These are phyloP conservation scores for Ceriops decandra DNA, from an alignment of 345 rosid species.

Conservation along the genomic window DNA sequence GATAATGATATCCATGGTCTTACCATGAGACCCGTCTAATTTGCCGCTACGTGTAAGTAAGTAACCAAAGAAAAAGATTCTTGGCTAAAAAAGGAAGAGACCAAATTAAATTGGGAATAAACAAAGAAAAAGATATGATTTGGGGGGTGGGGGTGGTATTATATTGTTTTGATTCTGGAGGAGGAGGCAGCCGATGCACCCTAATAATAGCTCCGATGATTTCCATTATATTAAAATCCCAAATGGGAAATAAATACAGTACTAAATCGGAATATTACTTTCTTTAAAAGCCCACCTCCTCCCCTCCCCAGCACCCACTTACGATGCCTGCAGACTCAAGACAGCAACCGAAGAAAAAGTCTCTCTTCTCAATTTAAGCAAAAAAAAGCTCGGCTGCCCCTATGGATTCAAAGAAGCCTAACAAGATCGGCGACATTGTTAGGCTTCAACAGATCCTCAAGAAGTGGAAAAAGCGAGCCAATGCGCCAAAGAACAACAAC, in stretches of 20 bases:
- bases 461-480: constrained; percentile 27
- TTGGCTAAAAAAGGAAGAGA: background rate
- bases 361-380: background rate
- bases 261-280: background rate
- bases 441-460: constrained; percentile 25
- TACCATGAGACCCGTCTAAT: too few relatives aligned
- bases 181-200: constrained; percentile 10
- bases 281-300: constrained; percentile 5
- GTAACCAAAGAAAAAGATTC: background rate
- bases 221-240: background rate
- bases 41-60: too few relatives aligned
- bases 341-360: background rate
- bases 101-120: background rate
- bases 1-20: too few relatives aligned
- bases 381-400: too few relatives aligned
- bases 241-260: constrained; percentile 1
- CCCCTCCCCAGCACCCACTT: background rate
- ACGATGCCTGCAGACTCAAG: background rate
- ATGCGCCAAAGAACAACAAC: background rate
- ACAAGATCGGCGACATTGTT: constrained; percentile 31
- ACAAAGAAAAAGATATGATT: background rate
- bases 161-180: background rate
- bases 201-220: constrained; percentile 4
- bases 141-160: background rate
- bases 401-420: constrained; percentile 18